Evolutionary conservation across 768 basidiomycete species (phyloP), one percentile per base, ranked within the genome.

Genomic region (Tylopilus intermedius): DNA sequence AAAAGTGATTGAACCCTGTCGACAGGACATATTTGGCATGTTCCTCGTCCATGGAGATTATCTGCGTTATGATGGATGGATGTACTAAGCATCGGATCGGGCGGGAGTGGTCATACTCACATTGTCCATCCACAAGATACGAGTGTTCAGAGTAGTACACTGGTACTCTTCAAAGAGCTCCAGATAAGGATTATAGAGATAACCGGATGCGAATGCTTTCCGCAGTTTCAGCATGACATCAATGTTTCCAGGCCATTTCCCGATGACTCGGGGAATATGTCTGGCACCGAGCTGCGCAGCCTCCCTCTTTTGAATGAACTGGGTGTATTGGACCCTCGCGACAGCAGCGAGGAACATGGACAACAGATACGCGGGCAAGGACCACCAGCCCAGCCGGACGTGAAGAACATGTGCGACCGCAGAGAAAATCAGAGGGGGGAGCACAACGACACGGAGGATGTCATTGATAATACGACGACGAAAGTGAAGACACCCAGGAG

Each of bases 161-260:
- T 81, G 76, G 58, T 87, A 85, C 64, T 87, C 82, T 58, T 84
- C 74, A 54, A 87, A 86, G 15, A 88, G 73, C 22, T 78, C 72
- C n/a, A 79, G 73, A 56, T 86, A 86, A 4, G 80, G 80, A 49
- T 84, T 79, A 42, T 79, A 75, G 13, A 82, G 71, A 64, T 88
- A 88, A 59, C 76, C 76, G 21, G 75, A 79, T 56, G 79, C 76
- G 64, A 81, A 78, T 0, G 79, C 78, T 21, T 71, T 70, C 58
- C 78, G 73, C 72, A 84, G 78, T 49, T 68, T 72, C 44, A 86
- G 61, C 51, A 86, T 74, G 45, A 88, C 66, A 59, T 90, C 87
- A 59, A 88, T 69, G 63, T 88, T 88, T n/a, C 87, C 87, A 4
- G 85, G 86, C 83, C 84, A 86, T 70, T 78, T 82, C 7, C 86